Evolutionary conservation across 306 rosid species (phyloP).

Genomic region (Trifolium dubium): DNA sequence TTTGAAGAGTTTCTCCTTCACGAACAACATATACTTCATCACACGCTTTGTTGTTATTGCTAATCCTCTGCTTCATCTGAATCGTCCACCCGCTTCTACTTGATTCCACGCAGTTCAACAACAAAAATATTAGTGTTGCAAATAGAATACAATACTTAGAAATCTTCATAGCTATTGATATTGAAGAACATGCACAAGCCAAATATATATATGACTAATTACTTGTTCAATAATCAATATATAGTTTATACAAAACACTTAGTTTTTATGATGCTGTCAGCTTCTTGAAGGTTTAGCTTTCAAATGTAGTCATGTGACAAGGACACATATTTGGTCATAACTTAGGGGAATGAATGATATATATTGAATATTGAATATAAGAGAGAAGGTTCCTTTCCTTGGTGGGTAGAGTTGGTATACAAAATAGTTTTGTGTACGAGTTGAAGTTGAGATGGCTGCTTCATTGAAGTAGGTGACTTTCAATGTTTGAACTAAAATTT

Average conservation of each 20-base stretch:
- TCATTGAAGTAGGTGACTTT: slow-evolving; percentile 42
- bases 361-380: neutral
- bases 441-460: slow-evolving; percentile 44
- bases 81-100: slow-evolving; percentile 32
- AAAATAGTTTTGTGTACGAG: slow-evolving; percentile 23
- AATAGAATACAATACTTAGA: slow-evolving; percentile 26
- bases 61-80: slow-evolving; percentile 33
- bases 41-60: slow-evolving; percentile 46
- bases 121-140: slow-evolving; percentile 20
- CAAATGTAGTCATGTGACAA: neutral
- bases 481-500: slow-evolving; percentile 21
- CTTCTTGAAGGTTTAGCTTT: slow-evolving; percentile 4
- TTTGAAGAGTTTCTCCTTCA: slow-evolving; percentile 82
- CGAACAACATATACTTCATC: slow-evolving; percentile 82
- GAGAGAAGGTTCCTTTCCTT: slow-evolving; percentile 25
- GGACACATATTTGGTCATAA: slow-evolving; percentile 6
- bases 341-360: neutral
- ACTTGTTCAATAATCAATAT: neutral
- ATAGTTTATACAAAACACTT: too few relatives aligned
- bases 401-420: slow-evolving; percentile 49
- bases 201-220: slow-evolving; percentile 3
- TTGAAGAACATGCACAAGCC: slow-evolving; percentile 37
- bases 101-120: slow-evolving; percentile 49
- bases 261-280: neutral
- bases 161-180: slow-evolving; percentile 37